Conservation (phyloP, 257 asterid genomes). For the Solanum arcanum region DNA sequence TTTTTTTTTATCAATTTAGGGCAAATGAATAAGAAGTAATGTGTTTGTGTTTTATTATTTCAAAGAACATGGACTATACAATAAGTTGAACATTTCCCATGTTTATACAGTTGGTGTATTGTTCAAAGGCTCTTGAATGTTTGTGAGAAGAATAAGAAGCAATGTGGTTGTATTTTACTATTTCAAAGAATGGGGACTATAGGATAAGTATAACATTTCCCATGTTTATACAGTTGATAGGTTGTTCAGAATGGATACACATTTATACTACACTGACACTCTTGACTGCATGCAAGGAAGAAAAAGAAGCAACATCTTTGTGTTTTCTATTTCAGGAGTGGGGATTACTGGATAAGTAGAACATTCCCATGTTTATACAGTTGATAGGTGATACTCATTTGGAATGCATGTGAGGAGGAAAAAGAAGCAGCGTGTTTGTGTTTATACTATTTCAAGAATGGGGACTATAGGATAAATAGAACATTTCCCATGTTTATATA, state of each 20-base stretch:
- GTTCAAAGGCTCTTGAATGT: background rate
- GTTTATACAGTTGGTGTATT: background rate
- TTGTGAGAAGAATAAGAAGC: background rate
- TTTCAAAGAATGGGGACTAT: background rate
- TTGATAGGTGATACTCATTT: background rate
- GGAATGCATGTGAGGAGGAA: background rate
- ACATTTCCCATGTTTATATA: background rate
- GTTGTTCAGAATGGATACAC: background rate
- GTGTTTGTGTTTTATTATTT: background rate
- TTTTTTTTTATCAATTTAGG: background rate
- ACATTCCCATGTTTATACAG: background rate
- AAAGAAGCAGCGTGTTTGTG: background rate
- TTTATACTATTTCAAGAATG: background rate
- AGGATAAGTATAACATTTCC: background rate
- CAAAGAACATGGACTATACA: background rate
- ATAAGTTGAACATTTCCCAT: background rate
- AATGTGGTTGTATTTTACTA: background rate
- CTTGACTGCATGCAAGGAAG: background rate
- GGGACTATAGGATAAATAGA: background rate
- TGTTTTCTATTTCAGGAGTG: background rate
- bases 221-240: background rate
- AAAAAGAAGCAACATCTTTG: background rate
- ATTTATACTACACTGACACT: background rate
- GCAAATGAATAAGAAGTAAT: background rate
- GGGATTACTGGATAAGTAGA: background rate